Evolutionary conservation across 1,284 basidiomycete species (phyloP), one percentile per base, ranked within the genome.

Genomic region (Vanrija pseudolonga): DNA sequence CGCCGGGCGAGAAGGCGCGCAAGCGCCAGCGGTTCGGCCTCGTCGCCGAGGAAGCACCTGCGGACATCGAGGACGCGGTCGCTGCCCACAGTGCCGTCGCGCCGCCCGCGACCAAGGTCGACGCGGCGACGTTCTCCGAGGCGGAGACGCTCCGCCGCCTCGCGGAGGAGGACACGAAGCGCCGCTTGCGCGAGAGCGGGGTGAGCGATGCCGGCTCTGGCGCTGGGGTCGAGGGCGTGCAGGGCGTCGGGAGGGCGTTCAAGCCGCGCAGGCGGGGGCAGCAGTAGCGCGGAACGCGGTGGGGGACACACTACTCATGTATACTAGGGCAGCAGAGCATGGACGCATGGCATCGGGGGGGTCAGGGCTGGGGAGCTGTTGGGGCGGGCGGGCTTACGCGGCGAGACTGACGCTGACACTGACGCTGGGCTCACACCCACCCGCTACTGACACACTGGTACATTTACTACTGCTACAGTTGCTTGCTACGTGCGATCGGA

Each of bases 101-200:
- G 0, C 65, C 67, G 9, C 67, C 69, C 2, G 50, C 63, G 11
- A 24, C 50, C 8, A 66, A 67, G 20, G 62, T 71, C 38, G 67
- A 74, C 51, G 66, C 71, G 8, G 18, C 42, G 12, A 17, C 28
- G 4, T 49, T 47, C 15, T 41, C 65, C 44, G 54, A 58, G 18
- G 45, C 64, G 2, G 66, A 67, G 9, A 67, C 69, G 22, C 60
- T 75, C 32, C 57, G 73, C 23, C 59, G 43, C 37, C 56, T 75
- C 8, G 64, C 73, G 2, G 67, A 71, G 62, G 48, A 73, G 49
- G 73, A 73, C 57, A 72, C 71, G 20, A 66, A 64, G 49, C 50
- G 69, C 26, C 57, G 71, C n/a, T 63, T 75, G 50, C 43, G 49
- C 36, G 57, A 73, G 61, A 62, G 60, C 42, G 61, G 64, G 11